Evolutionary conservation across 2,329 filamentous ascomycete species (phyloP).

Genomic region (Parastagonospora nodorum): DNA sequence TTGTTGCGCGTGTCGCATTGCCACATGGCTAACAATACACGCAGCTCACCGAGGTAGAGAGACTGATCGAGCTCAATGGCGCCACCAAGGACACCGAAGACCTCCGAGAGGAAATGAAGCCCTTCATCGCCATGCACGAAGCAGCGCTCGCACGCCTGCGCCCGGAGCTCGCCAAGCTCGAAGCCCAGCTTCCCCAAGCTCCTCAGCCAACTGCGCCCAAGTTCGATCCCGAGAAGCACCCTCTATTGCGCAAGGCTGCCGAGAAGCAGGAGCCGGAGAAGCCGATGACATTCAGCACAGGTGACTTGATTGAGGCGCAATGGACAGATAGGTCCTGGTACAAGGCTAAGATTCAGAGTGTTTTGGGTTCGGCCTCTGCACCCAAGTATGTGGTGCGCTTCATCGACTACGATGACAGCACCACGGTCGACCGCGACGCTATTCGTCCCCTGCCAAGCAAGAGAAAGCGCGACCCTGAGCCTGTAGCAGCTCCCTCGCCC

Average conservation of each 20-base stretch:
- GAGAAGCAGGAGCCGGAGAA: constrained; percentile 44
- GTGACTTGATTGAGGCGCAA: constrained; percentile 87
- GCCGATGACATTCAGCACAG: constrained; percentile 73
- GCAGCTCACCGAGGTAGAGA: constrained; percentile 66
- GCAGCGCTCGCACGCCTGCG: constrained; percentile 67
- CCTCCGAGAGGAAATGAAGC: constrained; percentile 80
- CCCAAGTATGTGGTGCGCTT: constrained; percentile 96
- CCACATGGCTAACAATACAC: constrained; percentile 4
- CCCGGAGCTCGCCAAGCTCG: constrained; percentile 69
- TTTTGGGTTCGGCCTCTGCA: constrained; percentile 87
- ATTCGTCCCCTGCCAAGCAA: constrained; percentile 45
- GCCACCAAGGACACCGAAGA: constrained; percentile 81
- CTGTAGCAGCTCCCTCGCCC: constrained; percentile 59
- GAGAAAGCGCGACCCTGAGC: constrained; percentile 82
- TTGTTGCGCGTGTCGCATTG: neutral
- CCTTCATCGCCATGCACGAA: constrained; percentile 79
- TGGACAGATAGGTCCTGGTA: constrained; percentile 94
- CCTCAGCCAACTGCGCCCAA: constrained; percentile 53
- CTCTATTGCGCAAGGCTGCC: constrained; percentile 64
- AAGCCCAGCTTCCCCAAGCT: constrained; percentile 54
- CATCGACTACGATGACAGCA: constrained; percentile 89
- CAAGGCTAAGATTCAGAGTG: constrained; percentile 87
- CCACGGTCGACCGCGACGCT: constrained; percentile 64
- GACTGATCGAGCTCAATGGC: constrained; percentile 74
- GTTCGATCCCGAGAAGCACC: constrained; percentile 81